A percentile compares a stretch with the other conserved stretches of the same genome.
Conservation (phyloP, 2,329 filamentous ascomycete species). For the Epichloe brachyelytri region DNA sequence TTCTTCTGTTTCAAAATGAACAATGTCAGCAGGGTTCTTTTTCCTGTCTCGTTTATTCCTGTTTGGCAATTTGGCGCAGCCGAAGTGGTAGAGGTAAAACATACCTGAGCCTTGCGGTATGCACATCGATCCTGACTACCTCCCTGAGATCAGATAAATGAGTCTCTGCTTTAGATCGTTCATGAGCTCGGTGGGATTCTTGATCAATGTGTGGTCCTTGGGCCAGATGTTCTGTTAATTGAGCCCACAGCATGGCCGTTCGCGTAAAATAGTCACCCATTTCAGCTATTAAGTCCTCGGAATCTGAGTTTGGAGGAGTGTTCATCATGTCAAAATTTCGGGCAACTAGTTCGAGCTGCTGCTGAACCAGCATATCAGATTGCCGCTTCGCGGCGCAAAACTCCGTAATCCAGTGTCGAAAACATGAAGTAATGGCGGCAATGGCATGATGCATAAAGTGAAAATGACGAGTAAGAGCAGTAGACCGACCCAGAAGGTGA, state of each 20-base stretch:
- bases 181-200: slow-evolving; percentile 16
- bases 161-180: slow-evolving; percentile 13
- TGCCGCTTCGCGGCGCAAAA: slow-evolving; percentile 1
- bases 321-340: slow-evolving; percentile 12
- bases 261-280: slow-evolving; percentile 24
- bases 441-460: slow-evolving; percentile 9
- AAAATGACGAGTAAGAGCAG: not conserved
- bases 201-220: slow-evolving; percentile 20
- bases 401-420: slow-evolving; percentile 17
- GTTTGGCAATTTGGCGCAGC: not conserved
- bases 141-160: slow-evolving; percentile 17
- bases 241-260: slow-evolving; percentile 21
- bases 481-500: not conserved
- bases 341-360: slow-evolving; percentile 15
- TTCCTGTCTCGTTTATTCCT: not conserved
- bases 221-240: slow-evolving; percentile 21
- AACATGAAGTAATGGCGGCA: slow-evolving; percentile 10
- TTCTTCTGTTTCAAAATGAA: slow-evolving; percentile 16
- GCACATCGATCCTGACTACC: slow-evolving; percentile 19
- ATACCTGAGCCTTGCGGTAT: slow-evolving; percentile 22
- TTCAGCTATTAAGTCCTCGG: slow-evolving; percentile 19
- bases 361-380: slow-evolving; percentile 16
- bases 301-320: slow-evolving; percentile 7
- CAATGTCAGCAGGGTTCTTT: not conserved
- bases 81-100: slow-evolving; percentile 1